Conservation (phyloP, 2,329 filamentous ascomycete species). For the Cucurbitaria berberidis region DNA sequence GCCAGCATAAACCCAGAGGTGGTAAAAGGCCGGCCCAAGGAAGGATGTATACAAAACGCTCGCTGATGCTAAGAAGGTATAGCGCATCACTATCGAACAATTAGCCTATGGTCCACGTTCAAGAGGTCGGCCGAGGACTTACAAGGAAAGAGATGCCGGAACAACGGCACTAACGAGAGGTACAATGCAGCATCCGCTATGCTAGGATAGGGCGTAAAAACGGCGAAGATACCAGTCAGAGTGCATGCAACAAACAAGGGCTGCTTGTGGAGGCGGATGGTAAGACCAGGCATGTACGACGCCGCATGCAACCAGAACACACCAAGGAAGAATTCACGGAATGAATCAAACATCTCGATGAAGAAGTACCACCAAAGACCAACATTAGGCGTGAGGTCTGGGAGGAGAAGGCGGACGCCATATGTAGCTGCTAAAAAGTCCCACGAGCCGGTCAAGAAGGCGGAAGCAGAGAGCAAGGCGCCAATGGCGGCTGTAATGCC, state of each 20-base stretch:
- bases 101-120: constrained; percentile 9
- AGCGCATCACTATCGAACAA: constrained; percentile 74
- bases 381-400: constrained; percentile 92
- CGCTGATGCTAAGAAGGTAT: constrained; percentile 84
- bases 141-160: constrained; percentile 88
- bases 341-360: constrained; percentile 99
- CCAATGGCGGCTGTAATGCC: constrained; percentile 57
- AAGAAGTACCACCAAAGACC: constrained; percentile 99
- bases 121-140: constrained; percentile 46
- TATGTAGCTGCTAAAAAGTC: constrained; percentile 89
- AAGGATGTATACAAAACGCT: constrained; percentile 86
- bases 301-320: constrained; percentile 97
- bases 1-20: constrained; percentile 97
- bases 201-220: constrained; percentile 97
- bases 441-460: constrained; percentile 78
- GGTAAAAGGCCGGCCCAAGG: constrained; percentile 92
- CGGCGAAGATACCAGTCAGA: constrained; percentile 86
- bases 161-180: constrained; percentile 80
- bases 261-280: constrained; percentile 80
- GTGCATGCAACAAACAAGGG: constrained; percentile 84
- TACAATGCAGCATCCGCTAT: constrained; percentile 89
- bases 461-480: constrained; percentile 73
- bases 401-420: constrained; percentile 86
- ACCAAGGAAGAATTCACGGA: constrained; percentile 93
- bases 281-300: constrained; percentile 86